Percentiles rank a stretch among this genome's conserved stretches.
Conservation (phyloP, 1,139 yeast genomes). For the Suhomyces guaymorum region DNA sequence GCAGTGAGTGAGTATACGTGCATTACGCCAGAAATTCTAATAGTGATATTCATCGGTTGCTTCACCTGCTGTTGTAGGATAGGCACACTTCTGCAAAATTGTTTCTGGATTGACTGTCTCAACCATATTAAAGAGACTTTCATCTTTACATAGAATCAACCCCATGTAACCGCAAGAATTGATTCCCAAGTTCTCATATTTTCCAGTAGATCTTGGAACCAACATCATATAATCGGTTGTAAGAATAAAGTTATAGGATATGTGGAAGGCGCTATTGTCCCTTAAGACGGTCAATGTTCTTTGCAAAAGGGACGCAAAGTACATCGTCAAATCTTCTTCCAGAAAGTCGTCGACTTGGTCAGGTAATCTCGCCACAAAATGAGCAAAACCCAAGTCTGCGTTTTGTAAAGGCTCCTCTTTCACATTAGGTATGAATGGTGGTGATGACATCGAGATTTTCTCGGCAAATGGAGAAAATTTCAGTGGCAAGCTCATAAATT, state of each 20-base stretch:
- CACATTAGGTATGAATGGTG: slow-evolving; percentile 54
- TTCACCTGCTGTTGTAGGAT: slow-evolving; percentile 52
- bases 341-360: slow-evolving; percentile 30
- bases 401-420: slow-evolving; percentile 62
- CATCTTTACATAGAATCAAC: slow-evolving; percentile 69
- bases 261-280: slow-evolving; percentile 43
- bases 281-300: slow-evolving; percentile 67
- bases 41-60: slow-evolving; percentile 40
- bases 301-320: slow-evolving; percentile 70
- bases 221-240: slow-evolving; percentile 81
- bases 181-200: slow-evolving; percentile 53
- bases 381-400: slow-evolving; percentile 72
- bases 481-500: slow-evolving; percentile 70
- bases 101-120: slow-evolving; percentile 43
- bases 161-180: slow-evolving; percentile 86
- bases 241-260: slow-evolving; percentile 79
- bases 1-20: too few relatives aligned
- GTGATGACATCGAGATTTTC: slow-evolving; percentile 44
- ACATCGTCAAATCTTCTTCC: slow-evolving; percentile 59
- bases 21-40: too few relatives aligned
- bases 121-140: slow-evolving; percentile 48
- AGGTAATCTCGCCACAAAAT: slow-evolving; percentile 71
- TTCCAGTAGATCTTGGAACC: slow-evolving; percentile 67
- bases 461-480: slow-evolving; percentile 62
- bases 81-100: slow-evolving; percentile 62